Evolutionary conservation across 306 rosid genomes (phyloP).

Genomic region (Prunus davidiana): DNA sequence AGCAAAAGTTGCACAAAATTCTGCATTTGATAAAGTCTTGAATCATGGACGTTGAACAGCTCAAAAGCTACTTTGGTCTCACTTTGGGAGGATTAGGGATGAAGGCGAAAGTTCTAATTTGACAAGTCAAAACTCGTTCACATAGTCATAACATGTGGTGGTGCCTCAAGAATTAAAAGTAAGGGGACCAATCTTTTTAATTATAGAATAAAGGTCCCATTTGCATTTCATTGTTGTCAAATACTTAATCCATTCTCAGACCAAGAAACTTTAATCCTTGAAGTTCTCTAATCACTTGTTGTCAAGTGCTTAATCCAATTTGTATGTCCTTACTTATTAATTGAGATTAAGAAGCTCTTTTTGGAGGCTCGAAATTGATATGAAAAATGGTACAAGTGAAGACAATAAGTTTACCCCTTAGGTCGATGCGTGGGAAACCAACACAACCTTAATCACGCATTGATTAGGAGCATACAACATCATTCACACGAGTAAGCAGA

Average conservation of each 20-base stretch:
- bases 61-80: constrained; percentile 34
- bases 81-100: constrained; percentile 12
- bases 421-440: no score
- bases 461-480: no score
- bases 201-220: not conserved
- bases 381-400: no score
- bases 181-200: not conserved
- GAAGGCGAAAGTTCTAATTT: not conserved
- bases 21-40: constrained; percentile 4
- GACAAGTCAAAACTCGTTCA: constrained; percentile 22
- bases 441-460: no score
- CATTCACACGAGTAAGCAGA: no score
- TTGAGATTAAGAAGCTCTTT: no score
- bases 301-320: no score
- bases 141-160: constrained; percentile 1
- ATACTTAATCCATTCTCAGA: not conserved
- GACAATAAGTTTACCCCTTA: no score
- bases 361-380: no score
- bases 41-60: constrained; percentile 28
- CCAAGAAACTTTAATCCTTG: not conserved
- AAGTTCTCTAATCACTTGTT: no score
- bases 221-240: no score
- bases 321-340: no score
- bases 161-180: not conserved
- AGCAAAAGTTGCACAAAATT: constrained; percentile 14